phyloP scores from a whole-genome alignment of 148 eudicot genomes.

The Fagopyrum homotropicum region DNA sequence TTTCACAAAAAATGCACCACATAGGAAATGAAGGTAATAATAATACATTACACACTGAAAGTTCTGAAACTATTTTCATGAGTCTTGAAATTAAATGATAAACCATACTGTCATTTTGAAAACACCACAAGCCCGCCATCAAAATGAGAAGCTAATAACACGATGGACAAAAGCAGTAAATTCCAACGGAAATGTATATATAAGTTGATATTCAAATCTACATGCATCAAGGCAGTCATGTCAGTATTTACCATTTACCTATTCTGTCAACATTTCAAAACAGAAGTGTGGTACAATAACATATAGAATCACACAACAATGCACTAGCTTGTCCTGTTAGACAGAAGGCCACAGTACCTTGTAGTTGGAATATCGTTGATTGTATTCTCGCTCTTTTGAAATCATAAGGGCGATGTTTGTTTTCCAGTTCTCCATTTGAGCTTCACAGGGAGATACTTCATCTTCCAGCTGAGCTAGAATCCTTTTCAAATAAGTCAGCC shows the following conservation, averaged over 20 bases:
- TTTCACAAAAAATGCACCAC: not conserved
- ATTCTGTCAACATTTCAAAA: not conserved
- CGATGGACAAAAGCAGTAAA: not conserved
- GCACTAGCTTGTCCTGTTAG: too few species aligned
- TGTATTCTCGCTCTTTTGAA: conserved; percentile 82
- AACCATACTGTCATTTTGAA: too few species aligned
- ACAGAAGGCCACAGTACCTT: conserved; percentile 25
- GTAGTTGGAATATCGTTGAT: conserved; percentile 70
- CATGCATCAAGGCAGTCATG: not conserved
- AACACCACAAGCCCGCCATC: not conserved
- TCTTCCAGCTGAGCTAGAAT: conserved; percentile 88
- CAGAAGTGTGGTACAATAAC: too few species aligned
- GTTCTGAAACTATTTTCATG: too few species aligned
- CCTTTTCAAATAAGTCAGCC: conserved; percentile 89
- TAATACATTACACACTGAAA: not conserved
- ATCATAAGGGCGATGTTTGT: conserved; percentile 69
- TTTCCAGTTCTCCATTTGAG: conserved; percentile 75
- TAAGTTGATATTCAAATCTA: not conserved
- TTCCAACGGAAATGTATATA: too few species aligned
- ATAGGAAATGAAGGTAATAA: not conserved
- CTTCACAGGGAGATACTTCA: conserved; percentile 80
- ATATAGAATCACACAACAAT: too few species aligned
- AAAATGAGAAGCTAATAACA: too few species aligned
- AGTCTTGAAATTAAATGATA: too few species aligned
- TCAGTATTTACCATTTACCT: not conserved